phyloP scores from a whole-genome alignment of 2,329 filamentous ascomycete genomes.

The Microdochium paspali region DNA sequence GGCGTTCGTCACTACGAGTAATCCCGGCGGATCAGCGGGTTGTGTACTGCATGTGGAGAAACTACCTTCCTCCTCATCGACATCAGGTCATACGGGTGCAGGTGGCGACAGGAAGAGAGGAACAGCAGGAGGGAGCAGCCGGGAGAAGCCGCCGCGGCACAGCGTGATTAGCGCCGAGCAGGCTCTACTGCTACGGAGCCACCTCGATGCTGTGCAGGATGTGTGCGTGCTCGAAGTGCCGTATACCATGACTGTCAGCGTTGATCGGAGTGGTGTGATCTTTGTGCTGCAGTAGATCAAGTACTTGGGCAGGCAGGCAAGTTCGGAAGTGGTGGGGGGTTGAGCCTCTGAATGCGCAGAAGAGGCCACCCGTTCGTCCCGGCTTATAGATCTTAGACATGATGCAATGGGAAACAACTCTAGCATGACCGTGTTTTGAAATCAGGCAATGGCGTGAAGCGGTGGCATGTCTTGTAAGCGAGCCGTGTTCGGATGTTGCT shows the following conservation, averaged over 20 bases:
- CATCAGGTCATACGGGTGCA: slow-evolving; percentile 17
- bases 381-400: neutral
- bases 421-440: no score
- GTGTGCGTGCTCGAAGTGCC: slow-evolving; percentile 81
- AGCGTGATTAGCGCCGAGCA: slow-evolving; percentile 85
- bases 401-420: no score
- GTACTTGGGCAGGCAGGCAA: no score
- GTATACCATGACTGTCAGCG: slow-evolving; percentile 87
- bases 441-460: no score
- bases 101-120: slow-evolving; percentile 15
- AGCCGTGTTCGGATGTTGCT: no score
- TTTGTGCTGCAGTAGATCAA: slow-evolving; percentile 64
- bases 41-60: slow-evolving; percentile 56
- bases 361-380: no score
- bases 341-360: no score
- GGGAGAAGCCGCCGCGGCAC: slow-evolving; percentile 52
- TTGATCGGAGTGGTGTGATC: slow-evolving; percentile 79
- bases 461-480: no score
- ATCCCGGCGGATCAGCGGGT: slow-evolving; percentile 25
- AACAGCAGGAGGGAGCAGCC: slow-evolving; percentile 13
- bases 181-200: slow-evolving; percentile 74
- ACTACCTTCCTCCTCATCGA: slow-evolving; percentile 27
- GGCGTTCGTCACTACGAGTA: slow-evolving; percentile 56
- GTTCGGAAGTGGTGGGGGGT: no score
- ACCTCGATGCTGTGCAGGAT: slow-evolving; percentile 82